Percentiles rank a stretch among this genome's conserved stretches.
phyloP scores from a whole-genome alignment of 768 basidiomycete genomes.

The Kwoniella dendrophila region DNA sequence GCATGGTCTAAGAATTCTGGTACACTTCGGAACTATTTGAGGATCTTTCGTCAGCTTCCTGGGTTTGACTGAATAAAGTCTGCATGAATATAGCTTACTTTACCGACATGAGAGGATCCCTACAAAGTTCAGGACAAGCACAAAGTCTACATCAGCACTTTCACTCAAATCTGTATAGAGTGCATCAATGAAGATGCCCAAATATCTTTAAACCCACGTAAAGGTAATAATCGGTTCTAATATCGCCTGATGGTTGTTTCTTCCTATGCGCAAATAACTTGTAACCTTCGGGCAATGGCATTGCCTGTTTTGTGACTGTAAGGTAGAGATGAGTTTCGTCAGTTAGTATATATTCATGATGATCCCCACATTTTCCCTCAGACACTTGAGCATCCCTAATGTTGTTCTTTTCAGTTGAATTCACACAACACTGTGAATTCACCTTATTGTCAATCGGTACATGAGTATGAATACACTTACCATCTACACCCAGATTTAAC shows the following conservation, averaged over 20 bases:
- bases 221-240: constrained; percentile 38
- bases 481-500: constrained; percentile 12
- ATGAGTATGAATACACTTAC: background rate
- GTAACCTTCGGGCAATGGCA: constrained; percentile 43
- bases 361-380: too few relatives aligned
- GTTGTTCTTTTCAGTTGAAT: too few relatives aligned
- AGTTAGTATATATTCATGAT: too few relatives aligned
- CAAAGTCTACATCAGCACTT: background rate
- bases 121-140: constrained; percentile 1
- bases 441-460: too few relatives aligned
- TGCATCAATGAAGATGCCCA: background rate
- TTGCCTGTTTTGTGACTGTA: constrained; percentile 16
- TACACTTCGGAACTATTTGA: constrained; percentile 39
- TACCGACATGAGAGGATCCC: constrained; percentile 31
- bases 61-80: background rate
- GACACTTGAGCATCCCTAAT: too few relatives aligned
- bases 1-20: constrained; percentile 47
- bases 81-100: constrained; percentile 10
- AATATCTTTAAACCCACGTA: constrained; percentile 26
- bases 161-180: too few relatives aligned
- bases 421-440: too few relatives aligned
- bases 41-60: constrained; percentile 10
- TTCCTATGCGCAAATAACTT: constrained; percentile 42
- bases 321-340: too few relatives aligned
- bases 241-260: constrained; percentile 21